Base-by-base conservation (phyloP, 73 alveolate species). In the Stentor roeselii region DNA sequence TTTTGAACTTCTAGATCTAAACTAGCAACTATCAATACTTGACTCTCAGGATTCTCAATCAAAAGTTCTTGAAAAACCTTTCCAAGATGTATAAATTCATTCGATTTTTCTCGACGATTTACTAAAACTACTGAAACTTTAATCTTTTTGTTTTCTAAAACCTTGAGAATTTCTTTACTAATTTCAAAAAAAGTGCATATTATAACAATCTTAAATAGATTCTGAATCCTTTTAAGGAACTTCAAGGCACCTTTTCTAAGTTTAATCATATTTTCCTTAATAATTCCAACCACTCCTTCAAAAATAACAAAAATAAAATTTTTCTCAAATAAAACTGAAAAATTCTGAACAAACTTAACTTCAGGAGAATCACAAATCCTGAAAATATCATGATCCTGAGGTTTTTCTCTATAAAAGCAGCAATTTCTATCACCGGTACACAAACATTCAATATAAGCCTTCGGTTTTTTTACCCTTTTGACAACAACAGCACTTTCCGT, bases 231-330 rank as follows among this genome's bases (percentile, higher is more conserved):
- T 50, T 50, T 6, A 11, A 50, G 6, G 67, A 50, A 50, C 6
- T 21, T 50, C 21, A 50, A 6, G 21, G 67, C 67, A 11, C 67
- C 21, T 11, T 6, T 6, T 6, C 30, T 50, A 11, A 50, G 6
- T 50, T 50, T 50, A 11, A 21, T 21, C 21, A 11, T 50, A 50
- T 50, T 50, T 6, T 50, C 21, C 21, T 11, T 50, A 6, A 50
- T 50, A 50, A 50, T 11, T 50, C 67, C 67, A 50, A 50, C 67
- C 21, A 50, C 67, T 21, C 67, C 67, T 50, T 50, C 67, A 50
- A 50, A 50, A 50, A 50, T 11, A 50, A 50, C 21, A 50, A 50
- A 50, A 50, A 50, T 50, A 50, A 11, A 50, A 11, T 6, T 6
- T 50, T 50, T 6, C 6, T 6, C 21, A 50, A 50, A 50, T 50